A percentile compares a stretch with the other conserved stretches of the same genome.
These are phyloP conservation scores for Hondaea fermentalgiana DNA, from an alignment of 108 stramenopile genomes.

Conservation along the genomic window DNA sequence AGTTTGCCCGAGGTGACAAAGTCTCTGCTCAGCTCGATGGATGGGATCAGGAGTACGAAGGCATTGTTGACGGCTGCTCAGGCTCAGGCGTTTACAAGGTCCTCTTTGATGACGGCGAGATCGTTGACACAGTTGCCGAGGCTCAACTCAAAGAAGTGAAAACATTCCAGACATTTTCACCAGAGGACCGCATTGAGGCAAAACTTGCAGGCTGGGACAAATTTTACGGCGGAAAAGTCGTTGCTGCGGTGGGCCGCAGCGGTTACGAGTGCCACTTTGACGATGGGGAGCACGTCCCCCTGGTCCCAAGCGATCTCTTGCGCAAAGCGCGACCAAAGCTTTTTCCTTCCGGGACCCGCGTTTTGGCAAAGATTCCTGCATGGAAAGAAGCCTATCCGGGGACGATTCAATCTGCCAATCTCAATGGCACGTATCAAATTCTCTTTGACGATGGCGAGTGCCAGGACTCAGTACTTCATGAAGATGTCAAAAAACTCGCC, in stretches of 20 bases:
- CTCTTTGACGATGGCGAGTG: not conserved
- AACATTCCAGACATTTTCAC: not conserved
- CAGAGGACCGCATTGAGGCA: not conserved
- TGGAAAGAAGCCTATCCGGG: not conserved
- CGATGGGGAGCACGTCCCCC: not conserved
- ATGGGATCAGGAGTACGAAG: not conserved
- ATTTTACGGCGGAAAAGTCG: not conserved
- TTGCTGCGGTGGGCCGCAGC: not conserved
- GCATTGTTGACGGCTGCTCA: not conserved
- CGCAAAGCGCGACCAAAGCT: not conserved
- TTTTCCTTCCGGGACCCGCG: not conserved
- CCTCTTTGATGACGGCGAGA: conserved; percentile 8
- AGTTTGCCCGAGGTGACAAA: not conserved
- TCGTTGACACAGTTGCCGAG: not conserved
- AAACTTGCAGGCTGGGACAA: not conserved
- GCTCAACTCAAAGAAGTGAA: not conserved
- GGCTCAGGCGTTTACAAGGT: not conserved
- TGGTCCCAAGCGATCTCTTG: not conserved
- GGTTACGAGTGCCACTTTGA: not conserved
- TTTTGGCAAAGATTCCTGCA: not conserved
- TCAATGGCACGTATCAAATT: not conserved
- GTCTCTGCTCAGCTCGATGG: not conserved
- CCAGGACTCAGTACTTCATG: not conserved
- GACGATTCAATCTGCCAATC: not conserved
- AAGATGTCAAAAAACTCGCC: not conserved